Conservation (phyloP, 768 basidiomycete genomes). For the Austroboletus eburneus region DNA sequence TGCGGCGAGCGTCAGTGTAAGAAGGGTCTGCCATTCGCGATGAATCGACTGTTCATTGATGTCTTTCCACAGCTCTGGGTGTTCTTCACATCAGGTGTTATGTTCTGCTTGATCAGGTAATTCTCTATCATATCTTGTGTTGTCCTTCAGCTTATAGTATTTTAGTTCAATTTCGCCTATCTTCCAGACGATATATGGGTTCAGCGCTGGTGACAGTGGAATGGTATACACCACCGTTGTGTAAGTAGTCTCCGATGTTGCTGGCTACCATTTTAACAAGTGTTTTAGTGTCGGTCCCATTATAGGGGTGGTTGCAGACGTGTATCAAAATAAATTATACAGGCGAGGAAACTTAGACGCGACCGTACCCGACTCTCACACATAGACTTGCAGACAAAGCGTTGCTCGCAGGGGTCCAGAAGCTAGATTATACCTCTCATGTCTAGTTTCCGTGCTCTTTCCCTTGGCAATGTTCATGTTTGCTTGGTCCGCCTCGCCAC, state of each 20-base stretch:
- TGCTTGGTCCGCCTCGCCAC: constrained; percentile 56
- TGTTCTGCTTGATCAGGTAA: constrained; percentile 62
- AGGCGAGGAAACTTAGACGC: constrained; percentile 27
- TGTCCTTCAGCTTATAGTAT: neutral
- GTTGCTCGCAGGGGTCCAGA: constrained; percentile 39
- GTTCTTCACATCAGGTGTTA: constrained; percentile 69
- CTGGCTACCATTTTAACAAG: neutral
- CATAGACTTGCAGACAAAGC: constrained; percentile 24
- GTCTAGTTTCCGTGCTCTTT: constrained; percentile 48
- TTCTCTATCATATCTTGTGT: neutral
- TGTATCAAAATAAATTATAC: constrained; percentile 47
- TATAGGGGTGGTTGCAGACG: constrained; percentile 41
- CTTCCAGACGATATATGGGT: constrained; percentile 54
- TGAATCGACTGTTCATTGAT: neutral
- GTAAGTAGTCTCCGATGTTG: constrained; percentile 31
- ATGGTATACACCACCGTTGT: constrained; percentile 53
- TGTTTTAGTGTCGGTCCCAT: constrained; percentile 46
- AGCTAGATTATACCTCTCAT: constrained; percentile 55
- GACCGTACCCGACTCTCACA: constrained; percentile 12
- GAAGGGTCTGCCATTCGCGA: constrained; percentile 14
- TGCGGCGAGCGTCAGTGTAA: constrained; percentile 66
- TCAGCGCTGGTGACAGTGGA: constrained; percentile 57
- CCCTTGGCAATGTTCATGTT: constrained; percentile 64
- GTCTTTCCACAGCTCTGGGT: constrained; percentile 49
- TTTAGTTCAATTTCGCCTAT: constrained; percentile 51